Base-by-base conservation (phyloP, 495 filamentous ascomycete genomes). In the Lindgomyces ingoldianus region DNA sequence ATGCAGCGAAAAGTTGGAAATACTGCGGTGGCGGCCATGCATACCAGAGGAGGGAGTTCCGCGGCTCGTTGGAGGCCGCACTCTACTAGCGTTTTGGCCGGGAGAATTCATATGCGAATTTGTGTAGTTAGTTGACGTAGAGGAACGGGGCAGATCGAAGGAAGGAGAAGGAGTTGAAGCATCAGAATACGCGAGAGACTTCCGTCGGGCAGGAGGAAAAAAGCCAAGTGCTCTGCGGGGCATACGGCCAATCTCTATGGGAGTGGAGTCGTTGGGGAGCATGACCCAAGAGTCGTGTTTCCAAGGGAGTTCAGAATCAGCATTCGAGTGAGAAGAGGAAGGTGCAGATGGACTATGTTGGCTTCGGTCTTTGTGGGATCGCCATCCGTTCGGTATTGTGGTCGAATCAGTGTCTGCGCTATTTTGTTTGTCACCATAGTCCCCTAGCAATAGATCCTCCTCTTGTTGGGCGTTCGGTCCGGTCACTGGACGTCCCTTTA, bases 161-260 rank as follows among this genome's bases (percentile, higher is more conserved):
- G 72, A 67, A 72, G 72, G 75, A 81, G 4, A 81, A 81, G 62
- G 63, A 16, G 59, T 55, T n/a, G 70, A 62, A 48, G 27, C 75
- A 57, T 72, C 72, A 0, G 85, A 85, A 10, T 74, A 76, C 9
- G 83, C 80, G 44, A 83, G 76, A 8, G 81, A 86, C 82, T 96
- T 97, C 81, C 91, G 90, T 69, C 94, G 83, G 1, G 91, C 85
- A 14, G 91, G 91, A 0, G 94, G 93, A 71, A 97, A 98, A 75
- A 92, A 96, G 26, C 93, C 94, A 21, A 97, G 79, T 2, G 88
- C 82, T 75, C 87, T 85, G 52, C 91, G 86, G 24, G 91, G 84
- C 42, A 98, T 85, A 30, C 93, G 85, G 4, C 88, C 93, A 42
- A 98, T 95, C 73, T 97, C 89, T 47, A 94, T 88, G 1, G 88